Conservation (phyloP, 345 rosid genomes). For the Capsella bursapastoris region DNA sequence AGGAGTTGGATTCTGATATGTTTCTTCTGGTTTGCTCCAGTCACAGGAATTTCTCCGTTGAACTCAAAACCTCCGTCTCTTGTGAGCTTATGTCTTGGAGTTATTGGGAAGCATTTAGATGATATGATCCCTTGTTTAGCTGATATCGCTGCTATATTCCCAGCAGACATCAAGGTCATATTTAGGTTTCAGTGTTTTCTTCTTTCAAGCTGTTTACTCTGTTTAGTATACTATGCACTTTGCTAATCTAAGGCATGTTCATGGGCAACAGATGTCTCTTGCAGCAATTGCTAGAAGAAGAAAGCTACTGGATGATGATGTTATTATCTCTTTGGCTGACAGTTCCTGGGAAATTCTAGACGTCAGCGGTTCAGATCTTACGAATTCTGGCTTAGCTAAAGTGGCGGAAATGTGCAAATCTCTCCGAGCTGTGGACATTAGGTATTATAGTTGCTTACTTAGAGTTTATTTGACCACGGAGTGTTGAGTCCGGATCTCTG, state of each 20-base stretch:
- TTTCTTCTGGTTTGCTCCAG: slow-evolving; percentile 12
- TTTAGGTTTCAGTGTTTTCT: background rate
- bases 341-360: slow-evolving; percentile 85
- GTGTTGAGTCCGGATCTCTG: background rate
- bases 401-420: slow-evolving; percentile 65
- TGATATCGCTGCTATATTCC: slow-evolving; percentile 65
- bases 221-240: slow-evolving; percentile 1
- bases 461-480: background rate
- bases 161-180: slow-evolving; percentile 72
- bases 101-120: slow-evolving; percentile 82
- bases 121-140: slow-evolving; percentile 65
- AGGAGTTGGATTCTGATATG: slow-evolving; percentile 10
- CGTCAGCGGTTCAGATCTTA: slow-evolving; percentile 75
- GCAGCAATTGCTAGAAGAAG: slow-evolving; percentile 87
- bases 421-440: slow-evolving; percentile 84
- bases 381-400: slow-evolving; percentile 65
- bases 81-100: slow-evolving; percentile 75
- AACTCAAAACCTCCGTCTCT: slow-evolving; percentile 65
- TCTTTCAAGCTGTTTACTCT: background rate
- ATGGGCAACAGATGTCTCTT: slow-evolving; percentile 57
- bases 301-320: slow-evolving; percentile 63
- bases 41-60: slow-evolving; percentile 46
- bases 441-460: slow-evolving; percentile 48
- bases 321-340: slow-evolving; percentile 69
- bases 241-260: slow-evolving; percentile 7